Conservation (phyloP, 805 yeast genomes). For the Candida nitratophila region DNA sequence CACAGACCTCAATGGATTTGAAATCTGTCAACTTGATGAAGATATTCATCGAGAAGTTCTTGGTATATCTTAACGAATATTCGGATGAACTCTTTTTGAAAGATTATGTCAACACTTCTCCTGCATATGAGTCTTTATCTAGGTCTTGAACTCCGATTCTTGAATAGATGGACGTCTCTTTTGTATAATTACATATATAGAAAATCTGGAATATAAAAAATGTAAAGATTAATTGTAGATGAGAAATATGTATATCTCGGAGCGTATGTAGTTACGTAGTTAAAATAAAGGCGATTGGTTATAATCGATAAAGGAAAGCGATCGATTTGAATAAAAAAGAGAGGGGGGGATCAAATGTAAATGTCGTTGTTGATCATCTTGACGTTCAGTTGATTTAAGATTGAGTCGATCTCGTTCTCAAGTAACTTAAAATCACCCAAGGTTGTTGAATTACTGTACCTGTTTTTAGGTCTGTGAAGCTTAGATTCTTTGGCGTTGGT, state of each 20-base stretch:
- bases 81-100: slow-evolving; percentile 28
- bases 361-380: slow-evolving; percentile 11
- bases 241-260: too few species aligned
- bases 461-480: too few species aligned
- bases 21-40: slow-evolving; percentile 53
- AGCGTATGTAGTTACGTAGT: background rate
- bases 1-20: slow-evolving; percentile 76
- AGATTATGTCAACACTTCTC: slow-evolving; percentile 44
- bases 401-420: slow-evolving; percentile 4
- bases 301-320: too few species aligned
- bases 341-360: slow-evolving; percentile 7
- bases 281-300: background rate
- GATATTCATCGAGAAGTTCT: slow-evolving; percentile 45
- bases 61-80: slow-evolving; percentile 44
- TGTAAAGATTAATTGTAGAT: too few species aligned
- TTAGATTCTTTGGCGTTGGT: background rate
- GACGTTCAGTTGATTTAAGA: slow-evolving; percentile 10
- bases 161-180: too few species aligned
- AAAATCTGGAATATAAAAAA: too few species aligned
- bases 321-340: background rate
- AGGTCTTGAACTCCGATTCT: slow-evolving; percentile 9
- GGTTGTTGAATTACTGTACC: background rate
- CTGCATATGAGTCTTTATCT: slow-evolving; percentile 35
- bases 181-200: too few species aligned
- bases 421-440: slow-evolving; percentile 1